Base-by-base conservation (phyloP, 441 rosid species). In the Daphne laureola region DNA sequence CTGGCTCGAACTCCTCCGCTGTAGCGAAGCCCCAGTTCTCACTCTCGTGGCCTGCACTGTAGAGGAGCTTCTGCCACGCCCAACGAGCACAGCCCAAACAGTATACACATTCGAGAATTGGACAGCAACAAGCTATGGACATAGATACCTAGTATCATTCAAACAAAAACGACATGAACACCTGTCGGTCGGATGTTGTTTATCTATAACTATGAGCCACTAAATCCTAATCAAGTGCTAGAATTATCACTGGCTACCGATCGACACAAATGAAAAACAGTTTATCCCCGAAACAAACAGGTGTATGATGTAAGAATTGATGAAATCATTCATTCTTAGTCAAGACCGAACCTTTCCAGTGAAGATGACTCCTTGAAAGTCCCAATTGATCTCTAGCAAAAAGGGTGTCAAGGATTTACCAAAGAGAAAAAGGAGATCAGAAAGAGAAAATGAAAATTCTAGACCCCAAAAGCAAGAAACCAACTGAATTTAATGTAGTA, bases 31-130 rank as follows among this genome's bases (percentile, higher is more conserved):
- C 90, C 98, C 96, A 87, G 17, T 80, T 76, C 73, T 83, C 79
- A 46, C 96, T 85, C 56, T 90, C 98, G 45, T 81, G 84, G 56
- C 98, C 90, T 12, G 92, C 94, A 38, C 81, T 74, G 75, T 90
- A 81, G 17, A 90, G 68, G 66, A 87, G 87, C 64, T 80, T 84
- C 74, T 81, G 72, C 91, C 89, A 82, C 25, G 71, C 65, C 94
- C 94, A 90, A 31, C 94, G 91, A 26, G 74, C 70, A 69, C 96
- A 90, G 13, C 71, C 96, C 57, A 89, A 61, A 57, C 95, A 86
- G 63, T 90, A 90, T 43, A 84, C 94, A 45, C 94, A 79, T 69
- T 90, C 97, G 57, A 90, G 58, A 36, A 90, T 58, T 25, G 94
- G 96, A 71, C 86, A 53, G 62, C 96, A 78, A 70, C 96, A 90